phyloP scores from a whole-genome alignment of 495 filamentous ascomycete genomes.

The Amphirosellinia nigrospora region DNA sequence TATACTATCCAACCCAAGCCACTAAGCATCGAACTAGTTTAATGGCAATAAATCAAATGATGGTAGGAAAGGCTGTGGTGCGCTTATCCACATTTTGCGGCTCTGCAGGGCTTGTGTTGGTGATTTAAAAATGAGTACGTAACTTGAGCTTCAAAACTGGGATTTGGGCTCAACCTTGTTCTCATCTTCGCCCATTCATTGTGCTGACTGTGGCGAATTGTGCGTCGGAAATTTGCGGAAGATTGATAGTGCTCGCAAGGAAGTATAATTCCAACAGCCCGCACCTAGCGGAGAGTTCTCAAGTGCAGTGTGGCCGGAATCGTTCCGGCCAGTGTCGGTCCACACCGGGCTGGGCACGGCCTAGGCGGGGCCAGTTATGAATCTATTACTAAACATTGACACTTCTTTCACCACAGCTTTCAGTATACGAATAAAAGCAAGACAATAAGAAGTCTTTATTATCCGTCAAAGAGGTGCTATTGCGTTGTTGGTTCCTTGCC shows the following conservation, averaged over 20 bases:
- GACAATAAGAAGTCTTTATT: background rate
- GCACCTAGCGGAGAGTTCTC: slow-evolving; percentile 21
- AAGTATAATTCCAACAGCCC: background rate
- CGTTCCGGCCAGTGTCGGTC: slow-evolving; percentile 44
- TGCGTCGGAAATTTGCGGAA: background rate
- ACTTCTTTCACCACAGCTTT: slow-evolving; percentile 26
- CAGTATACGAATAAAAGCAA: background rate
- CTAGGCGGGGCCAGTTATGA: slow-evolving; percentile 20
- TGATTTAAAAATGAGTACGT: background rate
- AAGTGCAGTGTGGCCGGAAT: slow-evolving; percentile 43
- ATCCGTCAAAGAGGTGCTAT: background rate
- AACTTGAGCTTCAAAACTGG: background rate
- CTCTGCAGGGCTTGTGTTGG: background rate
- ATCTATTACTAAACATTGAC: slow-evolving; percentile 23
- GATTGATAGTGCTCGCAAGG: background rate
- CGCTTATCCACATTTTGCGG: background rate
- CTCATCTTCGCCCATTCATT: background rate
- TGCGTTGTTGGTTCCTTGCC: background rate
- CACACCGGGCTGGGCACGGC: slow-evolving; percentile 29
- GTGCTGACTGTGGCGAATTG: background rate
- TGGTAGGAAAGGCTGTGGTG: background rate
- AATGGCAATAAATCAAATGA: background rate
- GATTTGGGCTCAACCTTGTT: background rate
- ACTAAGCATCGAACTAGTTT: background rate
- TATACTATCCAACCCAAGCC: background rate